Base-by-base conservation (phyloP, 1,284 basidiomycete genomes). In the Tausonia pullulans region DNA sequence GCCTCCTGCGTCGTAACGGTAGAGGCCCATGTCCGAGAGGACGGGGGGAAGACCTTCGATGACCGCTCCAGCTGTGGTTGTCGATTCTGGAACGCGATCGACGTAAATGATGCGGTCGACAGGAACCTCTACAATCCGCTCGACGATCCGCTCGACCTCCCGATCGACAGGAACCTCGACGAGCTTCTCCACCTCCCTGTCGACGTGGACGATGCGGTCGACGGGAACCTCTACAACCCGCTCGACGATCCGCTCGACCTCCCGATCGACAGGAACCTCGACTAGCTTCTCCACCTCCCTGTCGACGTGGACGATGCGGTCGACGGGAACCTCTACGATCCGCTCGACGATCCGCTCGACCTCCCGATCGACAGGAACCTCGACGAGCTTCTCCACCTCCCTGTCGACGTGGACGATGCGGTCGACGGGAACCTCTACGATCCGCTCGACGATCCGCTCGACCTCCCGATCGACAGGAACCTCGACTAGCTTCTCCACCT, bases 1-100 rank as follows among this genome's bases (percentile, higher is more conserved):
- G 67, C 56, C 60, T 58, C 39, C 50, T 64, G 16, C 45, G 43
- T 56, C 60, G 46, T 61, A 65, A 39, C 73, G 71, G 75, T 74
- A 76, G 53, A 78, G 67, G 52, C 73, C 72, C 13, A 75, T 65
- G 62, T 77, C 75, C 44, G 73, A 51, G 68, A 16, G 71, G 43
- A 46, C 71, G 69, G 43, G 68, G 68, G 49, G 10, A 69, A 67
- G 41, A 62, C 39, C n/a, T n/a, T 53, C 54, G 54, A 40, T 43
- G 40, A 41, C n/a, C 54, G 54, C 5, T 2, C 27, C 27, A 27
- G 27, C 27, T 27, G 27, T 27, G 27, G 27, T 27, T 27, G 27
- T 27, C 27, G 27, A 27, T 27, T 27, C 27, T 27, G 27, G 27
- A 27, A 27, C 27, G 3, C 55, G 4, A 67, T 70, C 67, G 39